Evolutionary conservation across 345 rosid genomes (phyloP).

Genomic region (Gossypioides kirkii): DNA sequence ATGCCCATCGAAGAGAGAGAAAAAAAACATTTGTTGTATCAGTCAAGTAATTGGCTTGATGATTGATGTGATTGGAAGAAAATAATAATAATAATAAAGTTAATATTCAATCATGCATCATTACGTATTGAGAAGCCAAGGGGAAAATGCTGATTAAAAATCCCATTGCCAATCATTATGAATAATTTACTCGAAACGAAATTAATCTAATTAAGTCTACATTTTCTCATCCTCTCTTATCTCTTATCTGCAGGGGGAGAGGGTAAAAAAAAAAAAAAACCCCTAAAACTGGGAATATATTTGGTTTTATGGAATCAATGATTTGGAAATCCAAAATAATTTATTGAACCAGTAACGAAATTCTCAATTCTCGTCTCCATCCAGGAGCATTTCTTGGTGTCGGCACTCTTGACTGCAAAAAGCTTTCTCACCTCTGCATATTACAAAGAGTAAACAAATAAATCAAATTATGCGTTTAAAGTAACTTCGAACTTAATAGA

Average conservation of each 20-base stretch:
- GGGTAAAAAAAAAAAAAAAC: not conserved
- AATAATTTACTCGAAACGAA: conserved; percentile 3
- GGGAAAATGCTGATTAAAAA: not conserved
- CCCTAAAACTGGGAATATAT: not conserved
- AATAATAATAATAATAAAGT: not conserved
- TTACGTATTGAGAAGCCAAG: conserved; percentile 8
- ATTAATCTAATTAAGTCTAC: conserved; percentile 16
- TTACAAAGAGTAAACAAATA: not conserved
- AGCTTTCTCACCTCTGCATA: conserved; percentile 77
- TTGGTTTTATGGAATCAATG: conserved; percentile 10
- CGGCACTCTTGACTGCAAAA: conserved; percentile 83
- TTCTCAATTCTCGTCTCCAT: conserved; percentile 34
- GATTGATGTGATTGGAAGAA: not conserved
- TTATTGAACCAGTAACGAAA: not conserved
- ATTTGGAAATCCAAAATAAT: not conserved
- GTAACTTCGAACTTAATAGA: not conserved
- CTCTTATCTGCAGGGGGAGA: conserved; percentile 26
- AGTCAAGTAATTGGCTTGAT: conserved; percentile 13
- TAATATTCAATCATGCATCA: conserved; percentile 25
- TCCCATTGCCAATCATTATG: conserved; percentile 10
- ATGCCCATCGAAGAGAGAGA: not conserved
- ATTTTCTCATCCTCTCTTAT: conserved; percentile 33
- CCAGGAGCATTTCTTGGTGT: conserved; percentile 61
- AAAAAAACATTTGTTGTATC: not conserved
- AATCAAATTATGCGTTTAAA: not conserved